A percentile compares a stretch with the other conserved stretches of the same genome.
Evolutionary conservation across 108 stramenopile species (phyloP).

Genomic region (Pseudonitzschia pungens): DNA sequence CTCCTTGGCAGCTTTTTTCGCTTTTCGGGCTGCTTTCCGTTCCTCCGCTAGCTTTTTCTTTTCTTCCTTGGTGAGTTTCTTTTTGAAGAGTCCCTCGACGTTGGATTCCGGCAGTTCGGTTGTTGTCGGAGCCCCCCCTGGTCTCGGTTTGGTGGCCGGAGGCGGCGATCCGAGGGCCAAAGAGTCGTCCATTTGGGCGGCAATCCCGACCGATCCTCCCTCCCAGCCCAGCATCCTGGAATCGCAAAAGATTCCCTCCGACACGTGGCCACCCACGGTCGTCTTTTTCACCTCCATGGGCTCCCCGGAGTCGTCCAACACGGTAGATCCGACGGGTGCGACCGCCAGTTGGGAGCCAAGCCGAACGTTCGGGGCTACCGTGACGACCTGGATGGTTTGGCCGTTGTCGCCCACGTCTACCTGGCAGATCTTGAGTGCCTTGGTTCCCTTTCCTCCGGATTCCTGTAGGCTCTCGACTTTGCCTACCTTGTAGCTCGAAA

Average conservation of each 20-base stretch:
- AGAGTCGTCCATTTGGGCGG: conserved; percentile 70
- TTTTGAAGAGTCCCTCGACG: conserved; percentile 72
- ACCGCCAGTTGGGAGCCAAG: conserved; percentile 71
- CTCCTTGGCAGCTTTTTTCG: conserved; percentile 67
- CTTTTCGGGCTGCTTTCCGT: conserved; percentile 62
- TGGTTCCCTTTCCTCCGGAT: conserved; percentile 49
- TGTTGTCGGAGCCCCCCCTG: conserved; percentile 26
- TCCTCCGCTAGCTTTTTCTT: conserved; percentile 77
- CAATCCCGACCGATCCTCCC: conserved; percentile 73
- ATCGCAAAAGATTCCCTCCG: conserved; percentile 93
- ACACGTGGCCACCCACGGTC: conserved; percentile 72
- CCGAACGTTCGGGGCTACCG: conserved; percentile 76
- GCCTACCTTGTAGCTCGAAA: conserved; percentile 82
- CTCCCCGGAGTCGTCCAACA: conserved; percentile 64
- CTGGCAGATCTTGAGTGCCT: conserved; percentile 33
- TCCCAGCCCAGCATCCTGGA: conserved; percentile 85
- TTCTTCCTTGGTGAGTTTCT: conserved; percentile 79
- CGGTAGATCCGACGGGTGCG: conserved; percentile 62
- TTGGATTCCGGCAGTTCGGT: conserved; percentile 19
- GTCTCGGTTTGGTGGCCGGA: conserved; percentile 75
- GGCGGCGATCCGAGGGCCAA: conserved; percentile 60
- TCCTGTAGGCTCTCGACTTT: conserved; percentile 51
- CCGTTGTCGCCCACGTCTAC: conserved; percentile 51
- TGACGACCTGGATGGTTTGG: conserved; percentile 63
- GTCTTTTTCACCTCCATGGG: conserved; percentile 59